These are phyloP conservation scores for Apodospora peruviana DNA, from an alignment of 495 filamentous ascomycete species.

Conservation along the genomic window DNA sequence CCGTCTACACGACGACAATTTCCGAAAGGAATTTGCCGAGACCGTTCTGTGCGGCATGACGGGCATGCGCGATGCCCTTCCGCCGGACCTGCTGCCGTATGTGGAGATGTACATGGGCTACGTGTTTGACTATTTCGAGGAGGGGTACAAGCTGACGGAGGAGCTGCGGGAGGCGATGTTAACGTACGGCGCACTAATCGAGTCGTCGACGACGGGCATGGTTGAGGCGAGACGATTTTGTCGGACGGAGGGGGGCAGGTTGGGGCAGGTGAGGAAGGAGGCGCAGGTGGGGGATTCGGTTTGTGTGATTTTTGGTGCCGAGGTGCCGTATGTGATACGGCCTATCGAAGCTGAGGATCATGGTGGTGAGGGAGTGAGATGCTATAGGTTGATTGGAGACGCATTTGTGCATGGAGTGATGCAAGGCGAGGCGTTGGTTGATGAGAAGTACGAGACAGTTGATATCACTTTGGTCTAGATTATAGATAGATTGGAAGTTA, in stretches of 20 bases:
- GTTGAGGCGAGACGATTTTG: conserved; percentile 7
- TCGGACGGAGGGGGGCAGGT: conserved; percentile 12
- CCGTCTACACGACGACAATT: background rate
- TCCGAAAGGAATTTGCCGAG: conserved; percentile 3
- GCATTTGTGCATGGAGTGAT: conserved; percentile 5
- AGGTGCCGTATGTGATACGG: conserved; percentile 21
- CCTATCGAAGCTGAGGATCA: background rate
- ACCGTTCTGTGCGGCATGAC: conserved; percentile 14
- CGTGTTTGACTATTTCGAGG: background rate
- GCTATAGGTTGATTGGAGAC: conserved; percentile 6
- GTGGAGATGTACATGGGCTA: conserved; percentile 10
- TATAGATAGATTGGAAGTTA: no score
- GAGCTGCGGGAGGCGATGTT: conserved; percentile 1
- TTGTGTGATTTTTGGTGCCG: conserved; percentile 20
- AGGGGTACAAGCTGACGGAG: background rate
- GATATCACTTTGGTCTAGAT: conserved; percentile 4
- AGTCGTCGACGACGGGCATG: conserved; percentile 1
- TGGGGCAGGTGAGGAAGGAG: conserved; percentile 6
- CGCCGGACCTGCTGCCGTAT: conserved; percentile 3
- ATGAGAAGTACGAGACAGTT: conserved; percentile 5
- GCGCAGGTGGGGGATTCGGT: conserved; percentile 16
- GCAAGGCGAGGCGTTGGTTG: conserved; percentile 6
- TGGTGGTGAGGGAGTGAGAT: background rate
- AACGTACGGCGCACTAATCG: conserved; percentile 5
- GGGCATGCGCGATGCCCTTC: conserved; percentile 12